Evolutionary conservation across 495 filamentous ascomycete species (phyloP), one percentile per base, ranked within the genome.

Genomic region (Aspergillus egyptiacus): DNA sequence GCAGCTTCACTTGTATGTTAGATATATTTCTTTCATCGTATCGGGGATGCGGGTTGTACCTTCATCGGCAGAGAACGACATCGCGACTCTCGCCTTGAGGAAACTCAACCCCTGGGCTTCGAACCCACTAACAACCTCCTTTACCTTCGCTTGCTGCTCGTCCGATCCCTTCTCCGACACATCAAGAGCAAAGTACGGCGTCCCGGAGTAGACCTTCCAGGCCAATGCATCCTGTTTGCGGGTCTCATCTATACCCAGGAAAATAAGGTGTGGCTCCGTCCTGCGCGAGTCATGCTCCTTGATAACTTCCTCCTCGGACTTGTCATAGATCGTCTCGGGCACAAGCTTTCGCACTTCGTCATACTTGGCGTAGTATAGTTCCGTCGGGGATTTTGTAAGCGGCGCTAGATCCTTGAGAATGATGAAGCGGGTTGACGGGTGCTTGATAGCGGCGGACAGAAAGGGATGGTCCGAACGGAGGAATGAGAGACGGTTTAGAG

Each of bases 131-230:
- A 86, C 73, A 8, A 80, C 62, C 27, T 64, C 68, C 22, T 66
- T 67, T 2, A 62, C 58, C 24, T 70, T 65, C 11, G 69, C 66
- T 43, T 66, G 74, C 54, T 76, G 73, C 54, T 63, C 72, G 8
- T 77, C 61, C 20, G 63, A 71, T 2, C 78, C 84, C 58, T 76
- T 80, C 0, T 87, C 86, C 6, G 91, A 94, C 17, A 96, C 79
- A 62, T 96, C 93, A 6, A 98, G 57, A 2, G 90, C 93, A 60
- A 96, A 98, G 57, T 80, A 91, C 8, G 93, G 91, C 10, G 69
- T 71, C 7, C 93, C 93, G 24, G 61, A 72, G 62, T 96, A 96
- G 18, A 66, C 68, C 51, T 79, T 77, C 62, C 74, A 81, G 32
- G 75, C 61, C 36, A 76, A 54, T 7, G 73, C 65, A 11, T 67